Conservation (phyloP, 768 basidiomycete genomes). For the Tylopilus balloui region DNA sequence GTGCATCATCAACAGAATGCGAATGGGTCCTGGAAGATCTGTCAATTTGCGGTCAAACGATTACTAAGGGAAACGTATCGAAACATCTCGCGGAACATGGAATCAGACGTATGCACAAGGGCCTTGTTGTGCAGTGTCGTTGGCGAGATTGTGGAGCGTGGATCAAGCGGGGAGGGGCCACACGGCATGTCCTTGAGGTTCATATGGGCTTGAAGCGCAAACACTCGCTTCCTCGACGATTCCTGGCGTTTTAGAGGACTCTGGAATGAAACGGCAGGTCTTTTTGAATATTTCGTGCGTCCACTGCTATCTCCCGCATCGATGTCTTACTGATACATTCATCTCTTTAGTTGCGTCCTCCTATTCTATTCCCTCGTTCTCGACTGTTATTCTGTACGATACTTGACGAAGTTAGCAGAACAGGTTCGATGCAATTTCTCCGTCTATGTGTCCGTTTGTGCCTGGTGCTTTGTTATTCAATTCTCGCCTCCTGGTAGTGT, state of each 20-base stretch:
- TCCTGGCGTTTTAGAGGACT: neutral
- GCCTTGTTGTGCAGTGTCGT: neutral
- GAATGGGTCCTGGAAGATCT: neutral
- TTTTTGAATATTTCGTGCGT: neutral
- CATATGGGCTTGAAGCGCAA: constrained; percentile 14
- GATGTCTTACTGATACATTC: neutral
- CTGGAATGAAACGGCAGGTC: neutral
- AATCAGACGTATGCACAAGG: constrained; percentile 2
- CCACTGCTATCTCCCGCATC: neutral
- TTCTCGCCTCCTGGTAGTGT: no score
- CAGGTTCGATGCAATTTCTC: neutral
- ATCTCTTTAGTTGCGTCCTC: neutral
- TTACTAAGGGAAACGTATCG: neutral
- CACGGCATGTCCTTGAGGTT: constrained; percentile 15
- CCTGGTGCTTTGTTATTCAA: neutral
- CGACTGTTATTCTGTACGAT: constrained; percentile 3
- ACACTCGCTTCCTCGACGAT: neutral
- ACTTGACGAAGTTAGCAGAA: neutral
- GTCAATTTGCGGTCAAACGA: neutral
- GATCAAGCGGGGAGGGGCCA: constrained; percentile 5
- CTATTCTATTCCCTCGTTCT: neutral
- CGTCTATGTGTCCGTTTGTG: neutral
- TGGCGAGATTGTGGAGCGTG: constrained; percentile 2
- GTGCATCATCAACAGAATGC: neutral
- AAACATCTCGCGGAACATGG: constrained; percentile 16